These are phyloP conservation scores for Leccinum obscurum DNA, from an alignment of 768 basidiomycete species.

Conservation along the genomic window DNA sequence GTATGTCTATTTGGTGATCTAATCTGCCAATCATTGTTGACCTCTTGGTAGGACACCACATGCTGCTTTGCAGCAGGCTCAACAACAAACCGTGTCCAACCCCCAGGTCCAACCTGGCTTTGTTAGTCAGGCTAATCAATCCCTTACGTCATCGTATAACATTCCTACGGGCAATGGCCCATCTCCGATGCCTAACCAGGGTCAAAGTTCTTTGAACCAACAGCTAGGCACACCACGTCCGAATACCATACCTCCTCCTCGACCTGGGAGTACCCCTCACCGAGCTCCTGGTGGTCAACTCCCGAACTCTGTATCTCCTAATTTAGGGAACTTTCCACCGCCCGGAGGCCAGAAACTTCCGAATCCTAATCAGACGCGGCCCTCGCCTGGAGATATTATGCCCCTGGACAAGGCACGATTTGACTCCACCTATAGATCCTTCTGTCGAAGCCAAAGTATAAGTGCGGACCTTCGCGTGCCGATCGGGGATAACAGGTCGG, in stretches of 20 bases:
- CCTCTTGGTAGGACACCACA: constrained; percentile 15
- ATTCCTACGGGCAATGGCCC: constrained; percentile 17
- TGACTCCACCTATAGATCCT: constrained; percentile 50
- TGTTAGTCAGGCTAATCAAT: constrained; percentile 16
- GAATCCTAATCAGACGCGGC: constrained; percentile 23
- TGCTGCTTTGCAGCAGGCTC: constrained; percentile 23
- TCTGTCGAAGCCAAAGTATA: constrained; percentile 42
- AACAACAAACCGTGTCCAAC: constrained; percentile 12
- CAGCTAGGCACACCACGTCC: constrained; percentile 35
- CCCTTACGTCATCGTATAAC: constrained; percentile 18
- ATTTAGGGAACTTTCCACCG: constrained; percentile 27
- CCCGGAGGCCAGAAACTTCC: constrained; percentile 24
- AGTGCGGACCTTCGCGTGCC: constrained; percentile 43
- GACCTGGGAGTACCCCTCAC: constrained; percentile 40
- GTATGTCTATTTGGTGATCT: constrained; percentile 28
- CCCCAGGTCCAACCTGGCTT: constrained; percentile 25
- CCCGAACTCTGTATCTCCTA: constrained; percentile 36
- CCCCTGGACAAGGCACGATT: constrained; percentile 55
- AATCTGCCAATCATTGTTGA: constrained; percentile 7
- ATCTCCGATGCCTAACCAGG: constrained; percentile 25
- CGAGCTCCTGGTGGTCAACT: constrained; percentile 34
- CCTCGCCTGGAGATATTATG: constrained; percentile 17
- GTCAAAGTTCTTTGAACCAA: constrained; percentile 19
- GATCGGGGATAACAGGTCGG: constrained; percentile 50
- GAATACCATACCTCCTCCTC: constrained; percentile 37